Conservation (phyloP, 306 rosid genomes). For the Pterocarpus santalinus region DNA sequence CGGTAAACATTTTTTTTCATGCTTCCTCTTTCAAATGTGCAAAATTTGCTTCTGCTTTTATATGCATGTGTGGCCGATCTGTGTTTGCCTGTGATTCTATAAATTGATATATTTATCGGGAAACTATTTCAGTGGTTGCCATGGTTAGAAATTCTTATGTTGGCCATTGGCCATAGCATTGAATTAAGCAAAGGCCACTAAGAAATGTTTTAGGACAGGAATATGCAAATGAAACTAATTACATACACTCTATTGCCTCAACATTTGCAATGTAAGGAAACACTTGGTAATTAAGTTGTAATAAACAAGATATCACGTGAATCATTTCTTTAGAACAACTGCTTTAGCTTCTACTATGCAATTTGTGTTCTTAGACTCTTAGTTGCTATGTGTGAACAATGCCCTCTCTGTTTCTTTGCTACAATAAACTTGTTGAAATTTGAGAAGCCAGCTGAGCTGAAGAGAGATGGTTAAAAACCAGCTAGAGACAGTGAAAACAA, state of each 20-base stretch:
- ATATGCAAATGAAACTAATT: slow-evolving; percentile 14
- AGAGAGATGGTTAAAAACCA: neutral
- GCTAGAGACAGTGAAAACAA: too few species aligned
- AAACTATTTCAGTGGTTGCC: neutral
- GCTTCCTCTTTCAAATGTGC: slow-evolving; percentile 17
- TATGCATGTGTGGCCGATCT: neutral
- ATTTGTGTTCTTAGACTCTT: neutral
- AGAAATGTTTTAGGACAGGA: neutral
- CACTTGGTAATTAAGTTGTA: slow-evolving; percentile 3
- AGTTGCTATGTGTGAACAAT: neutral
- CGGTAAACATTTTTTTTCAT: neutral
- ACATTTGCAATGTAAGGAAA: slow-evolving; percentile 6
- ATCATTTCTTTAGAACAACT: slow-evolving; percentile 13
- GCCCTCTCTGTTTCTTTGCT: neutral
- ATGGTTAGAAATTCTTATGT: neutral
- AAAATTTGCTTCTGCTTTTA: slow-evolving; percentile 18
- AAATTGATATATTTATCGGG: neutral
- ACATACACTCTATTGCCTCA: neutral
- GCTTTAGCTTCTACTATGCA: slow-evolving; percentile 9
- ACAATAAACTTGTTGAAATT: neutral
- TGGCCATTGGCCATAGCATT: neutral
- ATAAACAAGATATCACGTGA: neutral
- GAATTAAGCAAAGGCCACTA: slow-evolving; percentile 20
- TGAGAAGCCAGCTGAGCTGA: slow-evolving; percentile 19
- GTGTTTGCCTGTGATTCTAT: slow-evolving; percentile 12